A percentile compares a stretch with the other conserved stretches of the same genome.
Conservation (phyloP, 768 basidiomycete species). For the Agaricus blazei region DNA sequence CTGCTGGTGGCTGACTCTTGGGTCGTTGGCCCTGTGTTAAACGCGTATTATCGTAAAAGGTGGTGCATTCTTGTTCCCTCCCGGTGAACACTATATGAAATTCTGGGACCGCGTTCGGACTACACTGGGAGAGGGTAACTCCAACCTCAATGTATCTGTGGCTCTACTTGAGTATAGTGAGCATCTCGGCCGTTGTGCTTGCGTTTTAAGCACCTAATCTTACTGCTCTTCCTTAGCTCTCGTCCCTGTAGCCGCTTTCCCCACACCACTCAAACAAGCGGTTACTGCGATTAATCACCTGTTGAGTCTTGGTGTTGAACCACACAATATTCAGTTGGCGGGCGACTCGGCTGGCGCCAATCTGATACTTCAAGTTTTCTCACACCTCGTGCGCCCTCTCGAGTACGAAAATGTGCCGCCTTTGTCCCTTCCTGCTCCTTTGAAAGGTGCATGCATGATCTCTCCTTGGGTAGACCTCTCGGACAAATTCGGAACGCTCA, state of each 20-base stretch:
- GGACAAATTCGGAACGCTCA: slow-evolving; percentile 16
- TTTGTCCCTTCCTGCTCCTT: slow-evolving; percentile 15
- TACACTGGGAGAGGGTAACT: slow-evolving; percentile 5
- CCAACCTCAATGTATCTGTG: slow-evolving; percentile 11
- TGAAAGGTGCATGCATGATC: slow-evolving; percentile 23
- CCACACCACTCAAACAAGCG: slow-evolving; percentile 24
- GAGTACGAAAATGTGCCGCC: slow-evolving; percentile 13
- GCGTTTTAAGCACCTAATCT: no score
- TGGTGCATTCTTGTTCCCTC: slow-evolving; percentile 4
- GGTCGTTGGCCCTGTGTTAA: no score
- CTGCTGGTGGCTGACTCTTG: no score
- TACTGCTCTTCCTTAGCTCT: slow-evolving; percentile 16
- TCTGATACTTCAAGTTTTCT: slow-evolving; percentile 24
- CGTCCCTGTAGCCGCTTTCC: slow-evolving; percentile 21
- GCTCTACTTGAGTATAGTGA: slow-evolving; percentile 16
- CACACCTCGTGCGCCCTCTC: slow-evolving; percentile 27
- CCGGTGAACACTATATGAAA: slow-evolving; percentile 3
- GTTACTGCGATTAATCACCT: slow-evolving; percentile 24
- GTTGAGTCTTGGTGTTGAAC: slow-evolving; percentile 22
- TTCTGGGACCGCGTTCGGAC: slow-evolving; percentile 10
- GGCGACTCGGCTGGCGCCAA: slow-evolving; percentile 33
- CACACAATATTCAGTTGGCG: slow-evolving; percentile 25
- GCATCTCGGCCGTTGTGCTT: neutral
- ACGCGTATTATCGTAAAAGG: no score
- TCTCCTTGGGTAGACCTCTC: slow-evolving; percentile 28